Conservation (phyloP, 768 basidiomycete genomes). For the Collybiopsis luxurians region DNA sequence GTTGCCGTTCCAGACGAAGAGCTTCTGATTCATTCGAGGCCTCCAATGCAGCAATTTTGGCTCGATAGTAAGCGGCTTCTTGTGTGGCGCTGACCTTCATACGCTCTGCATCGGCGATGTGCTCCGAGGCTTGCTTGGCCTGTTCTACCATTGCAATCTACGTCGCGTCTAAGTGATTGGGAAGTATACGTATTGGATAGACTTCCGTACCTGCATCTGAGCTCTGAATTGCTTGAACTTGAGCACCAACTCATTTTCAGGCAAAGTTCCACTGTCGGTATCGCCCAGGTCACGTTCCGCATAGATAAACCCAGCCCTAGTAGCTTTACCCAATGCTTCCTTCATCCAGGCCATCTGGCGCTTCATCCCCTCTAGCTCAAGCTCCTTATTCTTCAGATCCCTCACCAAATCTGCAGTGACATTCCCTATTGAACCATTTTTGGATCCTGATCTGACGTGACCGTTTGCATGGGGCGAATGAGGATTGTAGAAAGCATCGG, state of each 20-base stretch:
- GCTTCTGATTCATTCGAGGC: conserved; percentile 61
- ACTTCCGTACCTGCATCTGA: conserved; percentile 65
- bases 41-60: conserved; percentile 89
- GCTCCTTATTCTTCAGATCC: conserved; percentile 80
- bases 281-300: conserved; percentile 43
- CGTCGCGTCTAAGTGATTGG: conserved; percentile 4
- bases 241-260: conserved; percentile 68
- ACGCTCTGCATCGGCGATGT: conserved; percentile 76
- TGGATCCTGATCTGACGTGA: conserved; percentile 40
- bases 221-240: conserved; percentile 88
- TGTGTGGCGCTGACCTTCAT: conserved; percentile 76
- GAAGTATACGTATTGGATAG: conserved; percentile 8
- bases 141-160: conserved; percentile 76
- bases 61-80: conserved; percentile 94
- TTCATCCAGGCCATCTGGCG: conserved; percentile 86
- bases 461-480: conserved; percentile 43
- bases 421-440: conserved; percentile 61
- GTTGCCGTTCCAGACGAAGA: conserved; percentile 73
- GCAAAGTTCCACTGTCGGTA: conserved; percentile 43
- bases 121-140: conserved; percentile 73
- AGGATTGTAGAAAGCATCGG: conserved; percentile 50
- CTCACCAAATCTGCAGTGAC: conserved; percentile 72
- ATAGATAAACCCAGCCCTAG: conserved; percentile 74
- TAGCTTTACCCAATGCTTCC: conserved; percentile 72
- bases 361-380: conserved; percentile 73